These are phyloP conservation scores for Penicillium samsonianum DNA, from an alignment of 495 filamentous ascomycete genomes.

Conservation along the genomic window DNA sequence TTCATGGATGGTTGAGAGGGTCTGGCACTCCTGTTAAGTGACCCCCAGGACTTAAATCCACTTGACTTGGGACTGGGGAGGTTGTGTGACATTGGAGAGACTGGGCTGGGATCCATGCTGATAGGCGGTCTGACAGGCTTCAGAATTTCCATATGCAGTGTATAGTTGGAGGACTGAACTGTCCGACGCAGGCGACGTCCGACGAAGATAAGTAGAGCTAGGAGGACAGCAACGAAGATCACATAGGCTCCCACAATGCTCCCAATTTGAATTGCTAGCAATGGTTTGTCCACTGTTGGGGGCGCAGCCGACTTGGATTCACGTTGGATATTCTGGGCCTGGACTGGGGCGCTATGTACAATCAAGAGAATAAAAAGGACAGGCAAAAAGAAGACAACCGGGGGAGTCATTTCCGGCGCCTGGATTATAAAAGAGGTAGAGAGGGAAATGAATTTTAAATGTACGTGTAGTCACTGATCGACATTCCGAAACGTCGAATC, in stretches of 20 bases:
- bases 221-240: constrained; percentile 67
- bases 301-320: constrained; percentile 12
- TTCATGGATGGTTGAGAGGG: constrained; percentile 42
- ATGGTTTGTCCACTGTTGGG: constrained; percentile 48
- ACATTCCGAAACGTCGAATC: constrained; percentile 26
- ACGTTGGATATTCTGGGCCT: constrained; percentile 14
- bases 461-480: constrained; percentile 29
- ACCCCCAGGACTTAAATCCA: constrained; percentile 46
- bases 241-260: constrained; percentile 80
- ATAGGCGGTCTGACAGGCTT: constrained; percentile 52
- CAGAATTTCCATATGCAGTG: constrained; percentile 64
- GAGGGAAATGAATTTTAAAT: constrained; percentile 21
- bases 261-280: constrained; percentile 73
- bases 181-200: constrained; percentile 59
- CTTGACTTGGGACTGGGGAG: constrained; percentile 45
- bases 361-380: constrained; percentile 15
- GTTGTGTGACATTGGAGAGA: constrained; percentile 40
- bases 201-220: constrained; percentile 63
- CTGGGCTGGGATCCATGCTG: constrained; percentile 51
- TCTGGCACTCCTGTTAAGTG: constrained; percentile 34
- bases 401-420: constrained; percentile 26
- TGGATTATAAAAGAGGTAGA: constrained; percentile 17
- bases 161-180: constrained; percentile 53
- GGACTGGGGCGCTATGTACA: constrained; percentile 14
- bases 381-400: constrained; percentile 16